Conservation (phyloP, 2,329 filamentous ascomycete genomes). For the Beauveria sp. region DNA sequence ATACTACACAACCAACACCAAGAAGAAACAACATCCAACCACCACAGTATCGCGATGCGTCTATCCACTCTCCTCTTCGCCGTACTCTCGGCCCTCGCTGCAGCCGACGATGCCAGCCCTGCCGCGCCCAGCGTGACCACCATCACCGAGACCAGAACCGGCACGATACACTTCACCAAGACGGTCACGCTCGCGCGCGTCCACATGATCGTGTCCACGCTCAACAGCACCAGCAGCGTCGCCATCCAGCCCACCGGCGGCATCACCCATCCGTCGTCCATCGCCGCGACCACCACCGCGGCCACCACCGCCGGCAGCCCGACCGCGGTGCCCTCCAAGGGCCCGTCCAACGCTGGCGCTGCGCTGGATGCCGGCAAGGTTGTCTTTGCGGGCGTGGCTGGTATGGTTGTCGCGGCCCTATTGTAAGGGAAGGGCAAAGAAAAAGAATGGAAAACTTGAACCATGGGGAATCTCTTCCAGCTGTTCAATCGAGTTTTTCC, state of each 20-base stretch:
- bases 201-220: slow-evolving; percentile 29
- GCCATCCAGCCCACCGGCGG: slow-evolving; percentile 22
- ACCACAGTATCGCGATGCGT: slow-evolving; percentile 28
- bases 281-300: not conserved
- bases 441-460: not conserved
- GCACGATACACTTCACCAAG: slow-evolving; percentile 43
- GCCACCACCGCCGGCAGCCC: slow-evolving; percentile 15
- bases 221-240: slow-evolving; percentile 27
- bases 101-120: slow-evolving; percentile 29
- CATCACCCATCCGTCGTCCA: slow-evolving; percentile 12
- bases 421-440: not conserved
- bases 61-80: slow-evolving; percentile 37
- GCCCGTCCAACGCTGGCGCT: slow-evolving; percentile 34
- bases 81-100: slow-evolving; percentile 46
- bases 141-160: slow-evolving; percentile 36
- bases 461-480: not conserved
- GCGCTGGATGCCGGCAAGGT: slow-evolving; percentile 37
- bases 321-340: slow-evolving; percentile 21
- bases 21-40: slow-evolving; percentile 12
- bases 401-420: slow-evolving; percentile 38
- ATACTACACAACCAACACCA: slow-evolving; percentile 12
- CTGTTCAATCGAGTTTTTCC: not conserved
- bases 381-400: slow-evolving; percentile 41
- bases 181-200: slow-evolving; percentile 44
- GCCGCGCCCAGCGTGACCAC: slow-evolving; percentile 17